Evolutionary conservation across 2,329 filamentous ascomycete species (phyloP), one percentile per base, ranked within the genome.

Genomic region (Cladosporium oxysporum): DNA sequence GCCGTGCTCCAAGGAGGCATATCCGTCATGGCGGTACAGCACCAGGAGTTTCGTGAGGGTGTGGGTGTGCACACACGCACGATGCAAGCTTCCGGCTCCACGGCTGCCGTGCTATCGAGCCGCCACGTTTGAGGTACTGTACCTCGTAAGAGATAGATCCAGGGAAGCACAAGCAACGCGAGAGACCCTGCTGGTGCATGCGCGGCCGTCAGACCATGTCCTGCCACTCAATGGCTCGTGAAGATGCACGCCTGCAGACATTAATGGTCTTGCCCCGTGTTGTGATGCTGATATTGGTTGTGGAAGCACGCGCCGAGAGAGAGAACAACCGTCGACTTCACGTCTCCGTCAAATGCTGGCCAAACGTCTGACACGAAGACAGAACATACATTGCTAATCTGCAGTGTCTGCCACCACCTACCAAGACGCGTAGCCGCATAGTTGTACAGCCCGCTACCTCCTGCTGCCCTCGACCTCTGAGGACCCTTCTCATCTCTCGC

Each of bases 221-320:
- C n/a, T 35, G 29, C 14, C 31, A 37, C 53, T 5, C 53, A 37
- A 58, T 58, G 53, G 53, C 53, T 58, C 26, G 53, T 58, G 53
- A 37, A 35, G 53, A 58, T 12, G 33, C 53, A 50, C 16, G 16
- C 35, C 16, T 41, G 35, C 35, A 41, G 16, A 16, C 5, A 5
- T 12, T 26, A 11, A 10, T 6, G 5, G 23, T 26, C 6, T 28
- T 31, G 28, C 50, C 21, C 29, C 10, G 26, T 53, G 26, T 28
- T 28, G 29, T n/a, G 14, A 29, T 53, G 33, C 14, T 35, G 33
- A 1, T 35, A 11, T 35, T 31, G 5, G 29, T 18, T 1, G 11
- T 16, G 23, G 26, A 53, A 2, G 50, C 26, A 31, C 26, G 50
- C 50, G 50, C 29, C 7, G 16, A n/a, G 11, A 53, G 12, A 16